Percentiles rank a stretch among this genome's conserved stretches.
These are phyloP conservation scores for Xylaria digitata DNA, from an alignment of 2,329 filamentous ascomycete genomes.

Conservation along the genomic window DNA sequence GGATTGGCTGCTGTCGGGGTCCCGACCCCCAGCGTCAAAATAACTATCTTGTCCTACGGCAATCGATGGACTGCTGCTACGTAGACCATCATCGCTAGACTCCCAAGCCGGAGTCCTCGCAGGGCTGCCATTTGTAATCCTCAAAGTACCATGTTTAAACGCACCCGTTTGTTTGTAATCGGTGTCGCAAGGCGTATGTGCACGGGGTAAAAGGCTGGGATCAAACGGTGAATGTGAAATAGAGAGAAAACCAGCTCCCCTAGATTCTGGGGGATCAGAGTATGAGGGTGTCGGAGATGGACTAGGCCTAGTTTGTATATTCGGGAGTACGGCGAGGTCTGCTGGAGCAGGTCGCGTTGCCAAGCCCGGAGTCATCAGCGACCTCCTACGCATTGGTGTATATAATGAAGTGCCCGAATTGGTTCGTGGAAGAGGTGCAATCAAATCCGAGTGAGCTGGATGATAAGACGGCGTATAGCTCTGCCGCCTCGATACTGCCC, in stretches of 20 bases:
- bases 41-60: conserved; percentile 21
- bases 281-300: conserved; percentile 42
- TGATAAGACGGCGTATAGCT: conserved; percentile 49
- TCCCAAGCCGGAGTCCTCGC: conserved; percentile 54
- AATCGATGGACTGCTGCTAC: conserved; percentile 10
- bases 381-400: conserved; percentile 50
- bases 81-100: conserved; percentile 19
- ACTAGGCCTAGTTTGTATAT: conserved; percentile 39
- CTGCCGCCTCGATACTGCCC: conserved; percentile 53
- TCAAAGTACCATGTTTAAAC: conserved; percentile 71
- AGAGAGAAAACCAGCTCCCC: conserved; percentile 28
- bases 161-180: conserved; percentile 71
- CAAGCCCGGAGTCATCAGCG: conserved; percentile 49
- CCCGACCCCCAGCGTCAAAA: conserved; percentile 30
- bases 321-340: conserved; percentile 28
- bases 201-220: conserved; percentile 50
- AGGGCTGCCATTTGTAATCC: conserved; percentile 72
- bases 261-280: conserved; percentile 41
- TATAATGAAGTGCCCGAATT: conserved; percentile 57
- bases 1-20: conserved; percentile 3
- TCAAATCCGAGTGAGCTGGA: conserved; percentile 41
- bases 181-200: conserved; percentile 62
- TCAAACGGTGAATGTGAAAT: conserved; percentile 45
- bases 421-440: conserved; percentile 52
- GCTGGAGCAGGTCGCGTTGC: conserved; percentile 46